Base-by-base conservation (phyloP, 1,139 yeast genomes). In the Candida tetrigidarum region DNA sequence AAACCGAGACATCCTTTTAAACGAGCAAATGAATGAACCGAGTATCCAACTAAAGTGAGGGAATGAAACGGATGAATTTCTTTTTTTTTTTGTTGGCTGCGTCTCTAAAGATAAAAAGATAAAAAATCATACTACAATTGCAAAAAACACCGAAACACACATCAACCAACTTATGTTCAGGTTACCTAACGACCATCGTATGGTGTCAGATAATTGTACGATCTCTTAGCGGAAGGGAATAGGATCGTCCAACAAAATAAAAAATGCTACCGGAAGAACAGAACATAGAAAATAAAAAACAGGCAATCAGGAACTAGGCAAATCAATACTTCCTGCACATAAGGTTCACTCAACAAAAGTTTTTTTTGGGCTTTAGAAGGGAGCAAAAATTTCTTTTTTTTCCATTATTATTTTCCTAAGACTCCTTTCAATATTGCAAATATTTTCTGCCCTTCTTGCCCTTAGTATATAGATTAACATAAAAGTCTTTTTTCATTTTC, bases 291-390 rank as follows among this genome's bases (percentile, higher is more conserved):
- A n/a, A n/a, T n/a, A n/a, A n/a, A n/a, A 28, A 28, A 28, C 32
- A 28, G 32, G 32, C 32, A 8, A 28, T 28, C 16, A n/a, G 11
- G 7, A 11, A n/a, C 5, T 11, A 7, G 7, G 14, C 9, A 27
- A 23, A 23, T 5, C 15, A 12, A 16, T 14, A 15, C 18, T 4
- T 30, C 34, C 34, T 30, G 34, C 34, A 30, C 16, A 30, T 15
- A 16, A n/a, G 5, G 6, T n/a, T 9, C 19, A 30, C 34, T 30
- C 34, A 30, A 30, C 34, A 30, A 30, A 30, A 30, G 34, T 30
- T 30, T 30, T 30, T 30, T 30, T 30, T 30, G 34, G 34, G 34
- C 22, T 3, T 16, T 30, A 15, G 11, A 10, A 10, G 9, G 22
- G n/a, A 18, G 12, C 15, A n/a, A 30, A 30, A 30, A 16, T 30